phyloP scores from a whole-genome alignment of 2,329 filamentous ascomycete genomes.

The Magnaporthiopsis incrustans region DNA sequence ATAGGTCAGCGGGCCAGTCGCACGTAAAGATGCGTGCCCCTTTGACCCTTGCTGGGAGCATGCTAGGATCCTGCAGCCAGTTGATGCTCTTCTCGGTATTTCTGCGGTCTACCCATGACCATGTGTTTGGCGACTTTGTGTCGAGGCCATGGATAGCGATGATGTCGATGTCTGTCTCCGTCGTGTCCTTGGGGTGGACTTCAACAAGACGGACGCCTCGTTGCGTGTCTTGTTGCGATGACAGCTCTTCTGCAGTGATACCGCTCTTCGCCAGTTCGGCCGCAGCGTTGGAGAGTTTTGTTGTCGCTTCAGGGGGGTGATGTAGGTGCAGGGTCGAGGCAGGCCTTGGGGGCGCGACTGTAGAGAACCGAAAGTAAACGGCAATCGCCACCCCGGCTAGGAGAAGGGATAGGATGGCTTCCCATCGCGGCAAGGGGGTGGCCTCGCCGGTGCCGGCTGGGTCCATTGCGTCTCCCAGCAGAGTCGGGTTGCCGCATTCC shows the following conservation, averaged over 20 bases:
- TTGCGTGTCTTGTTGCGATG: conserved; percentile 1
- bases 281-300: background rate
- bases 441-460: background rate
- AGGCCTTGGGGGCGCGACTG: no score
- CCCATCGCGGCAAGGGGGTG: background rate
- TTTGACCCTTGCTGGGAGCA: conserved; percentile 17
- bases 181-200: conserved; percentile 8
- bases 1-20: conserved; percentile 20
- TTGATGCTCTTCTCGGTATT: conserved; percentile 13
- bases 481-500: background rate
- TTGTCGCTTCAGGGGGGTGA: background rate
- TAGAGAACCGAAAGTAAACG: no score
- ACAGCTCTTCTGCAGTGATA: background rate
- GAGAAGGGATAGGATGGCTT: background rate
- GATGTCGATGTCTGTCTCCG: conserved; percentile 14
- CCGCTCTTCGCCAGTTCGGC: background rate
- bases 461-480: background rate
- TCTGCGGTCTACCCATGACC: conserved; percentile 14
- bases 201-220: conserved; percentile 7
- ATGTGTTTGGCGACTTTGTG: conserved; percentile 21
- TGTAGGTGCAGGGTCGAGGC: no score
- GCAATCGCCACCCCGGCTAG: no score
- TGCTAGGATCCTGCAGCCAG: conserved; percentile 17
- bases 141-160: conserved; percentile 10
- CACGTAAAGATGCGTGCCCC: conserved; percentile 20